Evolutionary conservation across 345 rosid genomes (phyloP), one percentile per base, ranked within the genome.

Genomic region (Aquilaria yunnanensis): DNA sequence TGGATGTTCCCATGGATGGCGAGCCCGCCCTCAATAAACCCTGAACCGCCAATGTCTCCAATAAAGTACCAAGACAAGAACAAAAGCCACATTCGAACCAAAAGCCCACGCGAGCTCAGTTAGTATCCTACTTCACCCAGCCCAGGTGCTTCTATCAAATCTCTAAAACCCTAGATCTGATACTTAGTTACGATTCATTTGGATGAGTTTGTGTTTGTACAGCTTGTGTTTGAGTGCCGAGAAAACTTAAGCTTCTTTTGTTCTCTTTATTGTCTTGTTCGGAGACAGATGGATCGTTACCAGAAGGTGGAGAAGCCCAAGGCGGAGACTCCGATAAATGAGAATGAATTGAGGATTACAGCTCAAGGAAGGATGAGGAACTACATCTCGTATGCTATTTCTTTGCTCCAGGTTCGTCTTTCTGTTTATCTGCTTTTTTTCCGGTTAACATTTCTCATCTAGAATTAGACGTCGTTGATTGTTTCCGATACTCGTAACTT

Each of bases 301-400:
- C 85, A 78, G 79, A 78, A 68, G 56, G 81, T 78, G 50, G 81
- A 78, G 83, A 81, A 76, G 73, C 81, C 79, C 9, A 74, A 68
- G 66, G 70, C 73, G 4, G 85, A 74, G 47, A 66, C 77, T 5
- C 74, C 75, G 52, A 81, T 81, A 59, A 72, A 72, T 59, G 83
- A 78, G 72, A 81, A 78, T 55, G 85, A 78, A 68, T 63, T 81
- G 30, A 68, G 85, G 68, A 76, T 81, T 71, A 81, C 82, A 33
- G 74, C 75, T 65, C 83, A 71, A 60, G 82, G 85, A 8, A 73
- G 80, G 61, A 81, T 74, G 77, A 67, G 81, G 57, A 81, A 68
- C 64, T 81, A 81, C 34, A 81, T 81, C 49, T 68, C 83, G 51
- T 81, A 81, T 50, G 83, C 85, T 64, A 72, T 72, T 62, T 64